phyloP scores from a whole-genome alignment of 2,329 filamentous ascomycete genomes.

The Tolypocladium capitatum region DNA sequence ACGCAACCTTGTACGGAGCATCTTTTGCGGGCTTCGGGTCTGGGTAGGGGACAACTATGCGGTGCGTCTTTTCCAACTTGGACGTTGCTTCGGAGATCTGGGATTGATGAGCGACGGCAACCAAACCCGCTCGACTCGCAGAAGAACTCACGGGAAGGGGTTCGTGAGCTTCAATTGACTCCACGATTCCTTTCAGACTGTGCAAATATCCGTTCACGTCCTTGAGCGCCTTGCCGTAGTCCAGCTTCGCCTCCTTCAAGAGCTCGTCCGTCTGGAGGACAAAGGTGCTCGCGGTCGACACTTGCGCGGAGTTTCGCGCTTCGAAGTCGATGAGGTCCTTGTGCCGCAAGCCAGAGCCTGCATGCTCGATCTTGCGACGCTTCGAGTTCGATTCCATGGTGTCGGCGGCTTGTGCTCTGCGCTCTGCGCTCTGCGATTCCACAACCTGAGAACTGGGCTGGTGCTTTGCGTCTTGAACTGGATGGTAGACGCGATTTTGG shows the following conservation, averaged over 20 bases:
- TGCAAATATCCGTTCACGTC: conserved; percentile 37
- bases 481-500: background rate
- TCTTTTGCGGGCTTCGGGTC: conserved; percentile 64
- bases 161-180: conserved; percentile 35
- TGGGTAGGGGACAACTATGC: conserved; percentile 70
- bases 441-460: background rate
- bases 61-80: conserved; percentile 52
- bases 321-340: conserved; percentile 27
- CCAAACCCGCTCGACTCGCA: background rate
- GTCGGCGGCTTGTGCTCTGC: conserved; percentile 1
- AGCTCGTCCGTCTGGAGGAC: conserved; percentile 47
- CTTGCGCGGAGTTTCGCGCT: conserved; percentile 22
- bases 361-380: conserved; percentile 34
- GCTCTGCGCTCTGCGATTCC: too few relatives aligned
- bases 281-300: conserved; percentile 39
- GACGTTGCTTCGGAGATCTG: conserved; percentile 57
- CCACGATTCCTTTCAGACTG: conserved; percentile 38
- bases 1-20: conserved; percentile 70
- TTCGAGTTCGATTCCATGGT: conserved; percentile 35
- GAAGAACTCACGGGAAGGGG: conserved; percentile 31
- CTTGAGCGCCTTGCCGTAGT: conserved; percentile 35
- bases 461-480: background rate
- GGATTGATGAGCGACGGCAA: conserved; percentile 5
- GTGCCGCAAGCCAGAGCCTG: conserved; percentile 18
- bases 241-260: conserved; percentile 38